Evolutionary conservation across 352 stramenopile species (phyloP).

Genomic region (Globisporangium irregulare): DNA sequence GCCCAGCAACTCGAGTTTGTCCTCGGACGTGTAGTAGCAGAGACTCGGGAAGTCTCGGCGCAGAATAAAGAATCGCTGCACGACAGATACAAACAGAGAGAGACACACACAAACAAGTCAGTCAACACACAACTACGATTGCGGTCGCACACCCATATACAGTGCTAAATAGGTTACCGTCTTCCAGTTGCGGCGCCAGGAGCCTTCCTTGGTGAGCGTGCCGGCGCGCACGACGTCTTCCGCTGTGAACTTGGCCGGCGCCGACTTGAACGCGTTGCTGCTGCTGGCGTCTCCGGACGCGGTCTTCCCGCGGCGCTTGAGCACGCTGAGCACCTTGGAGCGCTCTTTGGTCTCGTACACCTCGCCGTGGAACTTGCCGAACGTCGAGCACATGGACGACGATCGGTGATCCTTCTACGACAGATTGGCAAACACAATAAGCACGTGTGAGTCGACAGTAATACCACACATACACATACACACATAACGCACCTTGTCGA

Average conservation of each 20-base stretch:
- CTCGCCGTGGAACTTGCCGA: conserved; percentile 73
- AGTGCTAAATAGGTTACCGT: conserved; percentile 24
- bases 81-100: background rate
- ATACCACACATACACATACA: background rate
- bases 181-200: conserved; percentile 87
- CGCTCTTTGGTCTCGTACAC: conserved; percentile 77
- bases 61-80: conserved; percentile 74
- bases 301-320: conserved; percentile 60
- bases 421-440: background rate
- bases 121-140: background rate
- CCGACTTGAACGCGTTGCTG: conserved; percentile 20
- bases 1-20: conserved; percentile 77
- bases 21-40: conserved; percentile 81
- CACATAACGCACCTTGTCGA: conserved; percentile 12
- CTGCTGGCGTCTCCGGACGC: conserved; percentile 16
- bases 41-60: conserved; percentile 69
- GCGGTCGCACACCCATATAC: background rate
- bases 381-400: conserved; percentile 41
- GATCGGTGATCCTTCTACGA: conserved; percentile 17
- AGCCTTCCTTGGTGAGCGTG: conserved; percentile 74
- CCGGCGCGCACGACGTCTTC: conserved; percentile 61
- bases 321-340: conserved; percentile 70
- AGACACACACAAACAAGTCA: background rate
- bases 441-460: background rate
- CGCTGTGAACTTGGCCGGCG: conserved; percentile 61